phyloP scores from a whole-genome alignment of 352 stramenopile genomes.

The Pythium folliculosum region DNA sequence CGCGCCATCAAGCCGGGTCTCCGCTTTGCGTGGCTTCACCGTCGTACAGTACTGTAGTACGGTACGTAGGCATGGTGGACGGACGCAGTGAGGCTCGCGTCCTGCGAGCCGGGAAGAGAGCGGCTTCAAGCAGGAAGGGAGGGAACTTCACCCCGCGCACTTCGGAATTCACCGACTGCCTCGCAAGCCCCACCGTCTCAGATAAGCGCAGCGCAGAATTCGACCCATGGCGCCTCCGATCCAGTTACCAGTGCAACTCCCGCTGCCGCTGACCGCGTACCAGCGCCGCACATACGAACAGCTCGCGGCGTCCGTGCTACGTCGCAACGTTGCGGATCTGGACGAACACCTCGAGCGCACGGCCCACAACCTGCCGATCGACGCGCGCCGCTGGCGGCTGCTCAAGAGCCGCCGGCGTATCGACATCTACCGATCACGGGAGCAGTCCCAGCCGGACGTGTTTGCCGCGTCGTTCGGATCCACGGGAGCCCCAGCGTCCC shows the following conservation, averaged over 20 bases:
- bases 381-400: constrained; percentile 15
- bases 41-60: too few relatives aligned
- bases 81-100: too few relatives aligned
- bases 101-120: too few relatives aligned
- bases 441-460: constrained; percentile 1
- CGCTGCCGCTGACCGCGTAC: neutral
- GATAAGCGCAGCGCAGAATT: too few relatives aligned
- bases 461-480: neutral
- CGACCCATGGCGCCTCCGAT: neutral
- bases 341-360: neutral
- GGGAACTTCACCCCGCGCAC: too few relatives aligned
- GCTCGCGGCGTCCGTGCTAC: neutral
- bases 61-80: too few relatives aligned
- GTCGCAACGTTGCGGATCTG: neutral
- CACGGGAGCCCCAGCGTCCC: neutral
- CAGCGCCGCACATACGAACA: constrained; percentile 10
- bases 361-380: neutral
- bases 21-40: too few relatives aligned
- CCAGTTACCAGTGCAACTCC: neutral
- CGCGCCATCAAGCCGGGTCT: too few relatives aligned
- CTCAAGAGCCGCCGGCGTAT: constrained; percentile 11
- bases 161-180: too few relatives aligned
- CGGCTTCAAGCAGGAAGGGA: too few relatives aligned
- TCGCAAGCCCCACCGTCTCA: too few relatives aligned
- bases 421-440: constrained; percentile 7